Conservation (phyloP, 1,284 basidiomycete species). For the Moesziomyces globuligerus region DNA sequence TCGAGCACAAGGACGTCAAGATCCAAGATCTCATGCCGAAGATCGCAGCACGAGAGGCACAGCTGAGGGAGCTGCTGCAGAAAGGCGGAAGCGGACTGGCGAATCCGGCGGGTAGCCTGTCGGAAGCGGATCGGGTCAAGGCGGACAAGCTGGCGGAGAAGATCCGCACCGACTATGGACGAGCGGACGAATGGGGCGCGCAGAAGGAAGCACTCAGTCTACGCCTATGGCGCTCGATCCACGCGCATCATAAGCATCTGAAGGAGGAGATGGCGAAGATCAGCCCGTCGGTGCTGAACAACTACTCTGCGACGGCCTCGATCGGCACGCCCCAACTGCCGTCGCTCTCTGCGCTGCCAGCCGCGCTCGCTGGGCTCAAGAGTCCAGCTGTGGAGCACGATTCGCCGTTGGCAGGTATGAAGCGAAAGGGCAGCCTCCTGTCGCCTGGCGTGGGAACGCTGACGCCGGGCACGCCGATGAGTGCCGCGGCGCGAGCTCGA, state of each 20-base stretch:
- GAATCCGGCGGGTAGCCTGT: slow-evolving; percentile 34
- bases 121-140: slow-evolving; percentile 52
- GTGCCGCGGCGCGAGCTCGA: slow-evolving; percentile 33
- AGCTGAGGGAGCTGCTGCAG: slow-evolving; percentile 52
- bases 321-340: slow-evolving; percentile 38
- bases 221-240: slow-evolving; percentile 54
- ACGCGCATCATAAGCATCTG: slow-evolving; percentile 55
- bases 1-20: slow-evolving; percentile 65
- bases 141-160: slow-evolving; percentile 60
- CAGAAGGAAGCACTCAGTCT: slow-evolving; percentile 58
- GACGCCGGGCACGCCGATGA: slow-evolving; percentile 38
- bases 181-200: slow-evolving; percentile 59
- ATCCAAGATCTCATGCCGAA: slow-evolving; percentile 61
- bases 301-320: slow-evolving; percentile 41
- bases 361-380: slow-evolving; percentile 41
- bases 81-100: slow-evolving; percentile 30
- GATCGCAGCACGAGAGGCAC: slow-evolving; percentile 55
- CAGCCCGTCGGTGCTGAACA: slow-evolving; percentile 55
- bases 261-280: slow-evolving; percentile 56
- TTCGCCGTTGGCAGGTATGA: slow-evolving; percentile 31
- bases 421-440: slow-evolving; percentile 39
- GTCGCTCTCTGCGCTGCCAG: slow-evolving; percentile 36
- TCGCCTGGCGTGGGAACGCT: slow-evolving; percentile 23
- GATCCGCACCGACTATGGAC: slow-evolving; percentile 56
- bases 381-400: slow-evolving; percentile 48